A percentile compares a stretch with the other conserved stretches of the same genome.
Conservation (phyloP, 2,329 filamentous ascomycete genomes). For the Byssochlamys sp. region DNA sequence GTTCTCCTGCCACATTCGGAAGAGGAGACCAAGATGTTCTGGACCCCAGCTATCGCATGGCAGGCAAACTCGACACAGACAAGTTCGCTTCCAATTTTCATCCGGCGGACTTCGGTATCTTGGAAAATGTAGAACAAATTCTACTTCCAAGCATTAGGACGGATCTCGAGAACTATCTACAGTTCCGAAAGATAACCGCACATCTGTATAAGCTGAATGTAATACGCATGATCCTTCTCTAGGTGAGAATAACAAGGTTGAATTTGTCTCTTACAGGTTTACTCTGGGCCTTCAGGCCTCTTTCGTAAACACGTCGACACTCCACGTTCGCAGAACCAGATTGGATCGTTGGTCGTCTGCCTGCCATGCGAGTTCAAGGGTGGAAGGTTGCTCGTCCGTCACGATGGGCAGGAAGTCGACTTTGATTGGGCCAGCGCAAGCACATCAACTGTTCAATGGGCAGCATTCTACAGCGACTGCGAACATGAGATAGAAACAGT, state of each 20-base stretch:
- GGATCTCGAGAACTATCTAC: constrained; percentile 5
- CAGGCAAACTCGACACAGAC: constrained; percentile 40
- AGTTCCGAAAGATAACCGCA: constrained; percentile 33
- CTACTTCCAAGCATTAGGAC: constrained; percentile 30
- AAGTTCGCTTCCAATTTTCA: constrained; percentile 43
- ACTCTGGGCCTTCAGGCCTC: constrained; percentile 42
- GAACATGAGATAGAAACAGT: constrained; percentile 37
- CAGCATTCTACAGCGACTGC: constrained; percentile 30
- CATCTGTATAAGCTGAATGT: constrained; percentile 53
- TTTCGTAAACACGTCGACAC: constrained; percentile 48
- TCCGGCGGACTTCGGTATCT: constrained; percentile 44
- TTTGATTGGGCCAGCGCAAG: constrained; percentile 20
- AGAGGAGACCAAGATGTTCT: constrained; percentile 36
- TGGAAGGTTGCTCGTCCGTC: constrained; percentile 23
- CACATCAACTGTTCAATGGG: constrained; percentile 22
- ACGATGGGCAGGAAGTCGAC: constrained; percentile 16
- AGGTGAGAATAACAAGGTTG: neutral
- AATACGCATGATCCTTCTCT: constrained; percentile 1
- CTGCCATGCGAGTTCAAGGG: constrained; percentile 32
- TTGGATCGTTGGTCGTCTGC: constrained; percentile 48
- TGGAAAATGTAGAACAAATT: constrained; percentile 41
- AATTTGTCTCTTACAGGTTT: constrained; percentile 30
- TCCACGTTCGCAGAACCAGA: constrained; percentile 39
- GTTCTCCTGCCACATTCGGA: constrained; percentile 43
- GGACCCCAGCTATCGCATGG: constrained; percentile 46